A percentile compares a stretch with the other conserved stretches of the same genome.
phyloP scores from a whole-genome alignment of 129 eudicot species.

The Gnaphalium uliginosum region DNA sequence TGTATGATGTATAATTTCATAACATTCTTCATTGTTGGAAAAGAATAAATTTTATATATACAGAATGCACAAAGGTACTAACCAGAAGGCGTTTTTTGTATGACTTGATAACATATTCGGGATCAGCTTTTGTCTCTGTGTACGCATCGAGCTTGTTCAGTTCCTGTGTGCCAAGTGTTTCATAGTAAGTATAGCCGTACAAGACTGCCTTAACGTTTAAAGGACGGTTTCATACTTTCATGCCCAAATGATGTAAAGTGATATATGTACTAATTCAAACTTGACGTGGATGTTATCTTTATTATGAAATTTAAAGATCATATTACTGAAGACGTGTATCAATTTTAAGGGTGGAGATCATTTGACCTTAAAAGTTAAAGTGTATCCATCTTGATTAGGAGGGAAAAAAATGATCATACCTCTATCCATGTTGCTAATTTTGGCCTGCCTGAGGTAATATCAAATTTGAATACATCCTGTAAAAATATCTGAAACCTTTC shows the following conservation, averaged over 20 bases:
- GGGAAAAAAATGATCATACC: conserved; percentile 34
- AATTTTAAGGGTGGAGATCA: conserved; percentile 12
- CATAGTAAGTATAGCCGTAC: not conserved
- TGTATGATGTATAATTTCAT: not conserved
- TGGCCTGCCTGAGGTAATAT: conserved; percentile 77
- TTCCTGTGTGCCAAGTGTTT: conserved; percentile 51
- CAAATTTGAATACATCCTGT: conserved; percentile 54
- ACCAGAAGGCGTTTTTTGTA: conserved; percentile 60
- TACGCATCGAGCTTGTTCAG: conserved; percentile 76
- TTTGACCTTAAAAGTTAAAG: not conserved
- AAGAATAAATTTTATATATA: not conserved
- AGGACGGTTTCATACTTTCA: not conserved
- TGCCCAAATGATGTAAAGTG: not conserved
- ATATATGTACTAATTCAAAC: too few species aligned
- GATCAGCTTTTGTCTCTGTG: conserved; percentile 59
- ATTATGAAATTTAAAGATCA: not conserved
- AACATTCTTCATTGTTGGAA: not conserved
- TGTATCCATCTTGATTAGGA: not conserved
- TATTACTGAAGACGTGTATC: not conserved
- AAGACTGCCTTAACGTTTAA: not conserved
- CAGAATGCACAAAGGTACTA: conserved; percentile 4
- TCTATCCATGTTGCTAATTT: conserved; percentile 66
- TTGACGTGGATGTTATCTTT: not conserved
- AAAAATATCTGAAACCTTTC: conserved; percentile 65
- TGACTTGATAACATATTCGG: conserved; percentile 12